Percentiles rank a stretch among this genome's conserved stretches.
These are phyloP conservation scores for Neurospora sp. DNA, from an alignment of 495 filamentous ascomycete genomes.

Conservation along the genomic window DNA sequence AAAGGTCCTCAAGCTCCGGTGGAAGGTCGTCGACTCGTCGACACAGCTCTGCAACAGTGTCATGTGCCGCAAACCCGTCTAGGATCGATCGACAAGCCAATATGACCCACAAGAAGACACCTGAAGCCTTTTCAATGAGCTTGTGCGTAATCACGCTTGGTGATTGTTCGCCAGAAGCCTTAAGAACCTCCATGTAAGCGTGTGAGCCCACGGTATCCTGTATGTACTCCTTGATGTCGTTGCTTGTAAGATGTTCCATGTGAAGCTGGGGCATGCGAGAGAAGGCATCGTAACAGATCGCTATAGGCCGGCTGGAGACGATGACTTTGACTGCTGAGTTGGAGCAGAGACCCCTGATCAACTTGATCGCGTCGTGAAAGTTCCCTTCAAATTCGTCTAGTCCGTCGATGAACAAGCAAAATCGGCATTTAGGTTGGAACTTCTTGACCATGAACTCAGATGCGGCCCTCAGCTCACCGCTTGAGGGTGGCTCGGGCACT, in stretches of 20 bases:
- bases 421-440: not conserved
- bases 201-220: not conserved
- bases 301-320: not conserved
- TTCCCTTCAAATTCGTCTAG: constrained; percentile 25
- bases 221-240: not conserved
- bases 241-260: not conserved
- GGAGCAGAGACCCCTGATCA: not conserved
- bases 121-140: constrained; percentile 17
- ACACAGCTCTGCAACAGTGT: constrained; percentile 9
- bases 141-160: not conserved
- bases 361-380: not conserved
- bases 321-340: not conserved
- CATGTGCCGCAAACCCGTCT: constrained; percentile 8
- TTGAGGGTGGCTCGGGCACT: not conserved
- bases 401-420: constrained; percentile 19
- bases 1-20: constrained; percentile 18
- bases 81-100: constrained; percentile 17
- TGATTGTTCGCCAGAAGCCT: not conserved
- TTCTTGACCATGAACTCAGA: not conserved
- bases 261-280: not conserved
- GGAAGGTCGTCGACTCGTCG: constrained; percentile 16
- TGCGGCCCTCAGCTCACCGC: not conserved
- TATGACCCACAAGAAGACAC: constrained; percentile 31
- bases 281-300: not conserved
- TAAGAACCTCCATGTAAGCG: not conserved